Base-by-base conservation (phyloP, 352 stramenopile genomes). In the Pythium periplocum region DNA sequence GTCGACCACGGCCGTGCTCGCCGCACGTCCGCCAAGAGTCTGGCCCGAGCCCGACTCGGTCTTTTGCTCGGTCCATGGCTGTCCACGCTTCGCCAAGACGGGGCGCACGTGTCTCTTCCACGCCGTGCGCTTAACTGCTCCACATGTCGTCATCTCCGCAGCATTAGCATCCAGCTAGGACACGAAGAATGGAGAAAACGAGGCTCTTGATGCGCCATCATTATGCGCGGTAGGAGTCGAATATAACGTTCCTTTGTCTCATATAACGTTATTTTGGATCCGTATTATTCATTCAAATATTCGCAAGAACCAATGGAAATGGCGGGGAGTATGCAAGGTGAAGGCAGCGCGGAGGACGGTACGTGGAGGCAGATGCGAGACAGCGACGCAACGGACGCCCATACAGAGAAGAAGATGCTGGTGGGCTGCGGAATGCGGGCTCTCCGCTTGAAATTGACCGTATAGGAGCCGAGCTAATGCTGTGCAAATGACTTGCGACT, bases 51-150 rank as follows among this genome's bases (percentile, higher is more conserved):
- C 79, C 26, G 44, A 45, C 4, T 58, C 71, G 3, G 63, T 84
- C 35, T 84, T 86, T 37, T 91, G 81, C 47, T 50, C 36, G 9
- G 51, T 51, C 2, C 47, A 47, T 1, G 69, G 61, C 17, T 91
- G 81, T 48, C 61, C 33, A 52, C 69, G 70, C 30, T 91, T 69
- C 37, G 81, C 81, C 34, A 91, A 91, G 57, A 81, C 69, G 3
- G 74, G 72, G 38, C 66, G 78, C 35, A 62, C 49, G 41, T 91
- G 81, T 59, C 74, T 61, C 47, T 91, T 89, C 54, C 80, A 91
- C 55, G 17, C 17, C 17, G 17, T 26, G 17, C 17, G 17, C 17
- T 26, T 0, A 26, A 26, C 17, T 26, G 17, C 17, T 26, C 17
- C 17, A 26, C 17, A 26, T 26, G 17, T 26, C 17, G 17, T 75